Conservation (phyloP, 2,329 filamentous ascomycete species). For the Aurifilum marmelostoma region DNA sequence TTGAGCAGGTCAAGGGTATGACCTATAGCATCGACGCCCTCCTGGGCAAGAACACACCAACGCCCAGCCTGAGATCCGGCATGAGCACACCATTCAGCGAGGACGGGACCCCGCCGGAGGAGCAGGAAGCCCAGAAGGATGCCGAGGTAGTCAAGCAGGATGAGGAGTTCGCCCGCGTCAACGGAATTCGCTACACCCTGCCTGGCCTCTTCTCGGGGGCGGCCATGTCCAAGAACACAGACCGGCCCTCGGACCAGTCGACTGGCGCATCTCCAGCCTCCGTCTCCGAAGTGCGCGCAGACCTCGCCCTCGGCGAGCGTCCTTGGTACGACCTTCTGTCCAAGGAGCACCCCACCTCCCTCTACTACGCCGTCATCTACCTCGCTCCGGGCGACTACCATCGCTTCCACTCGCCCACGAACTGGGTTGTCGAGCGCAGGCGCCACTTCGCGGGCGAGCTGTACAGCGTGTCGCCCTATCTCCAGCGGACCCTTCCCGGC, state of each 20-base stretch:
- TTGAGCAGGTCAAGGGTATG: conserved; percentile 98
- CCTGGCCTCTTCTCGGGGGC: conserved; percentile 84
- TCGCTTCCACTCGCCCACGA: conserved; percentile 92
- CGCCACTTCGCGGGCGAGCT: conserved; percentile 98
- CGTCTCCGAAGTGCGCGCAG: conserved; percentile 80
- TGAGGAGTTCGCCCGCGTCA: conserved; percentile 91
- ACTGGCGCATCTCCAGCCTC: conserved; percentile 68
- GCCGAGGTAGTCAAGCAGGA: conserved; percentile 75
- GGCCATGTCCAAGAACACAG: conserved; percentile 47
- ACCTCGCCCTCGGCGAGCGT: conserved; percentile 73
- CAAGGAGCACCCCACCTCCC: conserved; percentile 65
- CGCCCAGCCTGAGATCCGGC: conserved; percentile 50
- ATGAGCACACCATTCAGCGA: conserved; percentile 35
- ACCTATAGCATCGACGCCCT: conserved; percentile 96
- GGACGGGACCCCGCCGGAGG: conserved; percentile 38
- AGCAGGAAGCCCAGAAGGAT: conserved; percentile 46
- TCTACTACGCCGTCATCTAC: conserved; percentile 96
- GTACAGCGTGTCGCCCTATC: conserved; percentile 91
- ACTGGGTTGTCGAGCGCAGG: conserved; percentile 92
- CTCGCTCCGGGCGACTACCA: conserved; percentile 97
- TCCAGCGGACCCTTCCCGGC: conserved; percentile 88
- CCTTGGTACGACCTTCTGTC: conserved; percentile 73
- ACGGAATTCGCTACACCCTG: conserved; percentile 93
- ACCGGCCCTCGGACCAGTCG: conserved; percentile 73
- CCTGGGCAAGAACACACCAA: conserved; percentile 68